Evolutionary conservation across 2,329 filamentous ascomycete genomes (phyloP), one percentile per base, ranked within the genome.

Genomic region (Bipolaris victoriae): DNA sequence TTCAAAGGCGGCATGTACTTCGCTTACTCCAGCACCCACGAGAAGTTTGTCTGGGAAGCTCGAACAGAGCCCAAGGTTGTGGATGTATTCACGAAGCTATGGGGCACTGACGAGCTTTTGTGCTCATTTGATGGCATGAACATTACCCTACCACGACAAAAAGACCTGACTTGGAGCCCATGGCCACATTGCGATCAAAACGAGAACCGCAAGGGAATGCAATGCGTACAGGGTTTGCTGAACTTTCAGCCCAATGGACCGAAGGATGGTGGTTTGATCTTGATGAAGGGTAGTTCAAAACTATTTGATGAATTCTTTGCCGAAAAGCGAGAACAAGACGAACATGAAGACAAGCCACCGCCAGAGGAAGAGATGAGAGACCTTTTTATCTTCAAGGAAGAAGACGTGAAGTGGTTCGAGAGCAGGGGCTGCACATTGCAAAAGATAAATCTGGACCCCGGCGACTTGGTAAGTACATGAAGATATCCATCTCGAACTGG

Each of bases 1-100:
- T 72, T 68, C 67, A 81, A 82, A 59, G 77, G 77, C 44, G 78
- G 79, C 51, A 81, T 80, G 73, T 81, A 79, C 64, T 72, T 73
- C 26, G 61, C 60, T 3, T 80, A 79, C 54, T 58, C 66, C 16
- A 70, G 73, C 29, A 63, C 67, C 2, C 78, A 80, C 58, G 78
- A 80, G 61, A 71, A 72, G 35, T 78, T 78, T 50, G 72, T 78
- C 48, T 81, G 79, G 61, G 57, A 62, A 35, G 54, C 61, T 24
- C 47, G 57, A 37, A 76, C 67, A 22, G 77, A 80, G 58, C 77
- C 76, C 0, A 73, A 68, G 9, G 70, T 80, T 0, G n/a, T 79
- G 13, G 73, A 75, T 4, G 63, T 69, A 3, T 78, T 77, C 44
- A 64, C 58, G 9, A 68, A 62, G 16, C 61, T 79, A 15, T 79